A percentile compares a stretch with the other conserved stretches of the same genome.
These are phyloP conservation scores for Mortierella antarctica DNA, from an alignment of 192 early-diverging fungal species.

Conservation along the genomic window DNA sequence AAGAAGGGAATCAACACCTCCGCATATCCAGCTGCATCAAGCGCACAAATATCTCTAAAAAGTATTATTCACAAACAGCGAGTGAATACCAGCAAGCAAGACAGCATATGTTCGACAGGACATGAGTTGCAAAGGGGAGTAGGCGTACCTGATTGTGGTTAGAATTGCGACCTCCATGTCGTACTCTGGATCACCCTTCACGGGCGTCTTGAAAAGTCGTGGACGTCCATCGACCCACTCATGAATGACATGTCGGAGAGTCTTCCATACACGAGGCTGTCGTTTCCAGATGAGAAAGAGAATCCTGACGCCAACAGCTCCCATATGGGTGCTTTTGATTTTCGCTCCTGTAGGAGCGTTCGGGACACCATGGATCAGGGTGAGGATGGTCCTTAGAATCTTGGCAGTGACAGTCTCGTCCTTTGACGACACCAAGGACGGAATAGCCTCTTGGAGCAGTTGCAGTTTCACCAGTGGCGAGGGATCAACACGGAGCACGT, in stretches of 20 bases:
- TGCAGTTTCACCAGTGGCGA: slow-evolving; percentile 44
- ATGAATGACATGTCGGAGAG: slow-evolving; percentile 57
- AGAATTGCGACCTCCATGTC: slow-evolving; percentile 65
- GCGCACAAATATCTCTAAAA: slow-evolving; percentile 59
- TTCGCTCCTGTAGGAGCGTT: slow-evolving; percentile 34
- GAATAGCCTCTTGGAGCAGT: slow-evolving; percentile 57
- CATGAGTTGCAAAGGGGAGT: neutral
- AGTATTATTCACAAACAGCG: neutral
- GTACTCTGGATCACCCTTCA: slow-evolving; percentile 40
- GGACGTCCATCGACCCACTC: slow-evolving; percentile 61
- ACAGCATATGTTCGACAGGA: neutral
- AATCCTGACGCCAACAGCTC: slow-evolving; percentile 60
- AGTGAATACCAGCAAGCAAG: neutral
- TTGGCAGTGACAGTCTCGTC: slow-evolving; percentile 62
- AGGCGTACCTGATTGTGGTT: slow-evolving; percentile 55
- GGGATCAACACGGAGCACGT: slow-evolving; percentile 54
- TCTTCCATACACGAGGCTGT: slow-evolving; percentile 66
- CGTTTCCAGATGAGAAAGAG: slow-evolving; percentile 55
- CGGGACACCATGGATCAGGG: slow-evolving; percentile 53
- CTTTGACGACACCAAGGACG: slow-evolving; percentile 55
- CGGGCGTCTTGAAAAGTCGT: slow-evolving; percentile 27
- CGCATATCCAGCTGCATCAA: slow-evolving; percentile 54
- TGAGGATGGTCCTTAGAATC: slow-evolving; percentile 56
- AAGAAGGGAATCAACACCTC: slow-evolving; percentile 63
- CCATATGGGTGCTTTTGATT: slow-evolving; percentile 44